A percentile compares a stretch with the other conserved stretches of the same genome.
phyloP scores from a whole-genome alignment of 495 filamentous ascomycete genomes.

The Penicillium malachiteum region DNA sequence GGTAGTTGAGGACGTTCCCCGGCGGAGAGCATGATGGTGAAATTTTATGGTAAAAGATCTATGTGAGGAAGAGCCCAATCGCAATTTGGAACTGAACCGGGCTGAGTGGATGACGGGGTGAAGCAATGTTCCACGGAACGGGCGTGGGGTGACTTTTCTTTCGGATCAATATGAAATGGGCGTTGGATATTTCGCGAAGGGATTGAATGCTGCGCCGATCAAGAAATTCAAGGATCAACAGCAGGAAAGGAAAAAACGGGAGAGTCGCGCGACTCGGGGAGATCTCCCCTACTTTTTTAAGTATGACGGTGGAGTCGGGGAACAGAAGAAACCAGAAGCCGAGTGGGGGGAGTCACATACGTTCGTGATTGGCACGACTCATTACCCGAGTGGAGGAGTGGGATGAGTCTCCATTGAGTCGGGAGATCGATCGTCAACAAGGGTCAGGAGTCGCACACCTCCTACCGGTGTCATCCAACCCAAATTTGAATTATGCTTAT shows the following conservation, averaged over 20 bases:
- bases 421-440: slow-evolving; percentile 14
- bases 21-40: slow-evolving; percentile 46
- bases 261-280: slow-evolving; percentile 17
- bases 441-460: no score
- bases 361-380: slow-evolving; percentile 15
- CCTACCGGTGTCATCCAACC: no score
- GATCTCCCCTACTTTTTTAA: slow-evolving; percentile 19
- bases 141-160: not conserved
- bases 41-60: slow-evolving; percentile 1
- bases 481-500: no score
- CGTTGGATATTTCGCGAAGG: not conserved
- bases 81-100: slow-evolving; percentile 11
- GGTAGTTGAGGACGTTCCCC: slow-evolving; percentile 38
- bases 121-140: slow-evolving; percentile 17
- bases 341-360: slow-evolving; percentile 22
- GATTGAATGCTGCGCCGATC: not conserved
- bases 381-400: slow-evolving; percentile 26
- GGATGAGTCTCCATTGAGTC: slow-evolving; percentile 15
- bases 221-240: slow-evolving; percentile 1
- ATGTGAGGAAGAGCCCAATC: not conserved
- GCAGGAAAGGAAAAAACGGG: slow-evolving; percentile 4
- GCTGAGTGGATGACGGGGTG: slow-evolving; percentile 17
- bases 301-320: slow-evolving; percentile 35
- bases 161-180: not conserved
- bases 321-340: slow-evolving; percentile 26